Evolutionary conservation across 1,284 basidiomycete genomes (phyloP), one percentile per base, ranked within the genome.

Genomic region (Rhizoctonia solani): DNA sequence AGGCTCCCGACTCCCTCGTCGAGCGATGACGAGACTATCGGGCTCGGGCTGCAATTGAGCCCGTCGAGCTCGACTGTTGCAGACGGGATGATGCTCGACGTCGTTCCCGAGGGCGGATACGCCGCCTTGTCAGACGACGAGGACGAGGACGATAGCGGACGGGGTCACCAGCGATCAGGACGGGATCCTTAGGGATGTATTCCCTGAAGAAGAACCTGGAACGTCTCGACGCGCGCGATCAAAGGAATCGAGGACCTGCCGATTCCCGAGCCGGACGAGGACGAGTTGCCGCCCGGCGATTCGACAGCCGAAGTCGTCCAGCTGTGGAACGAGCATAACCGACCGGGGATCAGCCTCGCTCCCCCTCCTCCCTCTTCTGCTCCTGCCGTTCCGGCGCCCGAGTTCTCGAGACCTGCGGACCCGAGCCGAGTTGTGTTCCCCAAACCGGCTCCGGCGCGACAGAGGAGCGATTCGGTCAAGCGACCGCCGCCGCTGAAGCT

Each of bases 161-260:
- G 19, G 49, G 16, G 34, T 47, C 32, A 11, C 23, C 49, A 32
- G 25, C 16, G 52, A n/a, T n/a, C n/a, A n/a, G 27, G 19, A 29
- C 14, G 70, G 69, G 29, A 68, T 68, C 8, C 65, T 71, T 14
- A 66, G 70, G 16, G 70, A 69, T 32, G 68, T 71, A 29, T 71
- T 69, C 68, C 70, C 52, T 27, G 32, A 68, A 2, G 67, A 61
- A n/a, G n/a, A 25, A 42, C 56, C 5, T 61, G 56, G 56, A 37
- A 47, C 44, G 56, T 13, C n/a, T 47, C 56, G 30, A 50, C 42
- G 9, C 23, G 56, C 13, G 56, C 44, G 11, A 21, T 61, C n/a
- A 44, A 44, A 6, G 44, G 46, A 6, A 61, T 61, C 23, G 56
- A 49, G 9, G 56, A 50, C 9, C 46, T 61, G 5, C 44, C 56